Evolutionary conservation across 208 protist genomes (phyloP).

Genomic region (Blechomonas ayalai): DNA sequence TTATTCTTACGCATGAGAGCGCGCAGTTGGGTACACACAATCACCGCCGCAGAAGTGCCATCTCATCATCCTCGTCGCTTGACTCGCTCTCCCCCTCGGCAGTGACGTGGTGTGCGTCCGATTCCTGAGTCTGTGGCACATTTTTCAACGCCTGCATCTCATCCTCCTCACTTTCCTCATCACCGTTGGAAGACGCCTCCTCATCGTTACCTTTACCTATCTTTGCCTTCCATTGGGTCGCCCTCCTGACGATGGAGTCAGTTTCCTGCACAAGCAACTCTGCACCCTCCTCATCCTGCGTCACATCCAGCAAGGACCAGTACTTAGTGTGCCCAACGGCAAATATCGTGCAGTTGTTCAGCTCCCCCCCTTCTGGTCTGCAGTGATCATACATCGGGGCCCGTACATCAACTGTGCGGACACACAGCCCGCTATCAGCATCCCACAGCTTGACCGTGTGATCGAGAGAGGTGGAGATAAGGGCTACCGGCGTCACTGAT

Average conservation of each 20-base stretch:
- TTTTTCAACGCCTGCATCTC: too few relatives aligned
- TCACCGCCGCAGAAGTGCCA: constrained; percentile 12
- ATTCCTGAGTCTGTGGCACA: too few relatives aligned
- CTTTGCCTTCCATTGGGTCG: not conserved
- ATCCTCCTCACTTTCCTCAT: constrained; percentile 21
- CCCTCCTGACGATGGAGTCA: constrained; percentile 9
- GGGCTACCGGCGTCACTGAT: constrained; percentile 33
- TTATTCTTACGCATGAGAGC: too few relatives aligned
- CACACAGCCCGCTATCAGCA: constrained; percentile 49
- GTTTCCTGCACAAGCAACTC: constrained; percentile 18
- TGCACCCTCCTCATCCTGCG: constrained; percentile 4
- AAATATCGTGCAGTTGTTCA: constrained; percentile 7
- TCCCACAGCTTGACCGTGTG: constrained; percentile 71
- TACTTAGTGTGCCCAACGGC: constrained; percentile 39
- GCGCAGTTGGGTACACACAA: too few relatives aligned
- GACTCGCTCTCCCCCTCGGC: too few relatives aligned
- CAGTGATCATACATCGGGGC: constrained; percentile 60
- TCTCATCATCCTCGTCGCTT: constrained; percentile 32
- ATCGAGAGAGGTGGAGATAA: constrained; percentile 77
- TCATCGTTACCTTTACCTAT: constrained; percentile 3
- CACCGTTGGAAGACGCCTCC: not conserved
- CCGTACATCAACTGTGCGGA: constrained; percentile 29
- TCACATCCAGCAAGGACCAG: constrained; percentile 61
- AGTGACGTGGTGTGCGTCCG: too few relatives aligned
- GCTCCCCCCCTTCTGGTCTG: constrained; percentile 6